These are phyloP conservation scores for Samsoniella hepiali DNA, from an alignment of 2,329 filamentous ascomycete genomes.

Conservation along the genomic window DNA sequence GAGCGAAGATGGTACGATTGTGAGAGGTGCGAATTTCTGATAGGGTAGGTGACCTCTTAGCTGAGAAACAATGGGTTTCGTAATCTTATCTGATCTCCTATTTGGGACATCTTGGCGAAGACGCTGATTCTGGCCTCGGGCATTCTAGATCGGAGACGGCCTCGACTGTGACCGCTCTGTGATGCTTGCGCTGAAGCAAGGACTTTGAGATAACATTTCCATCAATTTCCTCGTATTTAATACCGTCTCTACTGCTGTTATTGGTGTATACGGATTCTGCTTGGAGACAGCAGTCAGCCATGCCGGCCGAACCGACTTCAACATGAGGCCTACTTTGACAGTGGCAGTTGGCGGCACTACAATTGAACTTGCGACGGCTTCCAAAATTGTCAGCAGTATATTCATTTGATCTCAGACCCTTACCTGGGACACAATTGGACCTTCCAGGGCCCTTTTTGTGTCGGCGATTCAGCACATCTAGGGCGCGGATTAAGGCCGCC, in stretches of 20 bases:
- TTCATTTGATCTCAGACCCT: no score
- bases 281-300: no score
- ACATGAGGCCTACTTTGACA: neutral
- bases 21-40: neutral
- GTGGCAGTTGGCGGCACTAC: neutral
- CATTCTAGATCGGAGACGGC: neutral
- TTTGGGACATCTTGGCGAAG: neutral
- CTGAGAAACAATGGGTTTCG: neutral
- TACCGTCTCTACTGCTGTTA: no score
- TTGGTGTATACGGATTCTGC: no score
- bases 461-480: no score
- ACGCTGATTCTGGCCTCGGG: neutral
- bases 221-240: no score
- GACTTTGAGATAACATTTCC: no score
- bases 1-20: neutral
- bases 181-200: neutral
- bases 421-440: neutral
- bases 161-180: neutral
- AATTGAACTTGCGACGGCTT: no score
- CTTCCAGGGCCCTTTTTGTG: no score
- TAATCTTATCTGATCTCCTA: neutral
- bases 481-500: neutral
- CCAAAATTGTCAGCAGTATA: no score
- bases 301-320: no score
- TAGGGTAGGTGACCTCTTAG: neutral